phyloP scores from a whole-genome alignment of 2,329 filamentous ascomycete genomes.

The Penicillium sp. region DNA sequence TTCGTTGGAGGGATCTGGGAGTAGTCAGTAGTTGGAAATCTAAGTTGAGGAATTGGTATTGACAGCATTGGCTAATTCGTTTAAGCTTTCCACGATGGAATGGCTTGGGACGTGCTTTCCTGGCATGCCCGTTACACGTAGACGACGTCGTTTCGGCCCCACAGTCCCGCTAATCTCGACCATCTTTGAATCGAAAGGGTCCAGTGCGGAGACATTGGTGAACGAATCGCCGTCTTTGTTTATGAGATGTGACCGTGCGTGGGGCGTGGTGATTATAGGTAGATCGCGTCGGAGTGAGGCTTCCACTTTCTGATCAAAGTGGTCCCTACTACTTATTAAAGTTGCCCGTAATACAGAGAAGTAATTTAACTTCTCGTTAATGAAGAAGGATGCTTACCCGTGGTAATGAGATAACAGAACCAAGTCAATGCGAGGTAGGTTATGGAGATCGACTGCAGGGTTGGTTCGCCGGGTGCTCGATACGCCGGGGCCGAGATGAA shows the following conservation, averaged over 20 bases:
- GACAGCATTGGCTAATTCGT: slow-evolving; percentile 48
- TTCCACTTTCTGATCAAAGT: slow-evolving; percentile 57
- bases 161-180: slow-evolving; percentile 38
- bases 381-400: slow-evolving; percentile 33
- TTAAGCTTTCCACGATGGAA: slow-evolving; percentile 40
- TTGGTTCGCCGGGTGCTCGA: slow-evolving; percentile 55
- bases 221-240: slow-evolving; percentile 51
- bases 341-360: not conserved
- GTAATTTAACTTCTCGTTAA: not conserved
- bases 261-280: slow-evolving; percentile 63
- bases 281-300: slow-evolving; percentile 51
- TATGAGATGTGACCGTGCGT: slow-evolving; percentile 56
- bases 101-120: slow-evolving; percentile 60
- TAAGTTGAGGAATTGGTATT: not conserved
- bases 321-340: slow-evolving; percentile 37
- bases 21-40: not conserved
- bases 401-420: slow-evolving; percentile 66
- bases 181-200: slow-evolving; percentile 55
- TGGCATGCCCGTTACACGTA: slow-evolving; percentile 63
- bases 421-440: slow-evolving; percentile 59
- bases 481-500: slow-evolving; percentile 65
- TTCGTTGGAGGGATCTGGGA: slow-evolving; percentile 60
- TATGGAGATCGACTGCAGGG: slow-evolving; percentile 59
- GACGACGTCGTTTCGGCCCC: slow-evolving; percentile 35
- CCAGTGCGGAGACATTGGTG: slow-evolving; percentile 54